Percentiles rank a stretch among this genome's conserved stretches.
Evolutionary conservation across 805 yeast genomes (phyloP).

Genomic region (Lipomyces yamadae): DNA sequence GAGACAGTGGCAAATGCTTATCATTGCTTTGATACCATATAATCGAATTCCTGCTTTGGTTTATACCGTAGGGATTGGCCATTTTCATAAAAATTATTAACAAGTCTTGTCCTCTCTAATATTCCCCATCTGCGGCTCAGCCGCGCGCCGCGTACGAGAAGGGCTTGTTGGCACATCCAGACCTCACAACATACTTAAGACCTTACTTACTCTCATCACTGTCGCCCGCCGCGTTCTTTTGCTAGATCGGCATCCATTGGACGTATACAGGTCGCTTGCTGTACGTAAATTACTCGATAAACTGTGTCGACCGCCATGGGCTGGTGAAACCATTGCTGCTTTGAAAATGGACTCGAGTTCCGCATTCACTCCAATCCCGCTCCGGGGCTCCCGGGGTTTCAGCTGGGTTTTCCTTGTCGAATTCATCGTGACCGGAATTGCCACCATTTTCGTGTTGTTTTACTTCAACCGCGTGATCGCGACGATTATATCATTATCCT

Average conservation of each 20-base stretch:
- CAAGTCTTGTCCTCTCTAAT: too few species aligned
- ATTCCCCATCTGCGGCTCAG: too few species aligned
- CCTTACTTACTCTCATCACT: too few species aligned
- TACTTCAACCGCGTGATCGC: conserved; percentile 78
- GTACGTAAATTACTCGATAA: not conserved
- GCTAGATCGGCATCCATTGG: too few species aligned
- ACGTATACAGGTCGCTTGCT: too few species aligned
- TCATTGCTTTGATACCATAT: not conserved
- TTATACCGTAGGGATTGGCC: too few species aligned
- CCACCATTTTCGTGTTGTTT: conserved; percentile 69
- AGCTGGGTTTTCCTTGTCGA: conserved; percentile 82
- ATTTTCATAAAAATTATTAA: too few species aligned
- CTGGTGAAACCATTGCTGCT: not conserved
- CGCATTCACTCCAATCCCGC: conserved; percentile 32
- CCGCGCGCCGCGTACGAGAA: too few species aligned
- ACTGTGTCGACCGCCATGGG: not conserved
- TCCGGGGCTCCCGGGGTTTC: conserved; percentile 39
- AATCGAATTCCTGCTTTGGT: not conserved
- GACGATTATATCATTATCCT: conserved; percentile 54
- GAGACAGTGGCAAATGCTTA: not conserved
- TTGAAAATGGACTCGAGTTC: conserved; percentile 30
- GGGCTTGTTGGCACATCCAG: too few species aligned
- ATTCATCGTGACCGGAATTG: conserved; percentile 72
- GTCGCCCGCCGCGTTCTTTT: too few species aligned
- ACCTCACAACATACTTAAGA: too few species aligned